These are phyloP conservation scores for Hamigera avellanea DNA, from an alignment of 495 filamentous ascomycete species.

Conservation along the genomic window DNA sequence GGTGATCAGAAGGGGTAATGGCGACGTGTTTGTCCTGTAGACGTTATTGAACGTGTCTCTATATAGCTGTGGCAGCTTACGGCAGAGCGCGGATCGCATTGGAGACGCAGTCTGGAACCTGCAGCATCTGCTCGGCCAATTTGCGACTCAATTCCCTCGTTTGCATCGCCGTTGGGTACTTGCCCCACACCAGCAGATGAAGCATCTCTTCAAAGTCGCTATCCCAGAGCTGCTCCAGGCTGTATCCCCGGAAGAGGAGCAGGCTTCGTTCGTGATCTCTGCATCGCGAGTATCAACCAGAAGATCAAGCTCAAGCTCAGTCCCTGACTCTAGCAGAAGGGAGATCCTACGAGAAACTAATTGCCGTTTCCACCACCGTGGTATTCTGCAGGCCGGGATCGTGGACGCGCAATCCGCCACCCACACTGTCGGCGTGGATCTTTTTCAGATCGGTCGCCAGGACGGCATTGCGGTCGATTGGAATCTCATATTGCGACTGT, in stretches of 20 bases:
- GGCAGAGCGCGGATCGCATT: conserved; percentile 15
- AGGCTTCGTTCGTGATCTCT: conserved; percentile 21
- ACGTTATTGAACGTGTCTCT: background rate
- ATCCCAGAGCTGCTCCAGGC: conserved; percentile 20
- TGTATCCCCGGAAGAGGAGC: conserved; percentile 22
- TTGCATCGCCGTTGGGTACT: conserved; percentile 13
- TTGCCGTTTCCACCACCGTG: conserved; percentile 33
- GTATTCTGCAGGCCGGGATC: conserved; percentile 47
- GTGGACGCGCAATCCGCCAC: conserved; percentile 32
- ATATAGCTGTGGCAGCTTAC: conserved; percentile 8
- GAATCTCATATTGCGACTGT: conserved; percentile 34
- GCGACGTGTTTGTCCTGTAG: conserved; percentile 14
- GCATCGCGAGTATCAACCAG: background rate
- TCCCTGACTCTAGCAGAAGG: background rate
- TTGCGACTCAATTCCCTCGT: conserved; percentile 10
- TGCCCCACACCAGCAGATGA: conserved; percentile 23
- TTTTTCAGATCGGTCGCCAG: conserved; percentile 35
- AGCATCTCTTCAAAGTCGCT: conserved; percentile 28
- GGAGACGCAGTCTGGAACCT: conserved; percentile 15
- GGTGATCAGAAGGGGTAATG: conserved; percentile 19
- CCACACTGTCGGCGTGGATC: conserved; percentile 25
- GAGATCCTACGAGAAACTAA: conserved; percentile 39
- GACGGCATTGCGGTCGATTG: conserved; percentile 38
- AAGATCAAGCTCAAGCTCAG: background rate
- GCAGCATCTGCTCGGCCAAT: conserved; percentile 16